Percentiles rank a stretch among this genome's conserved stretches.
Conservation (phyloP, 2,329 filamentous ascomycete genomes). For the Gnomoniopsis sp. region DNA sequence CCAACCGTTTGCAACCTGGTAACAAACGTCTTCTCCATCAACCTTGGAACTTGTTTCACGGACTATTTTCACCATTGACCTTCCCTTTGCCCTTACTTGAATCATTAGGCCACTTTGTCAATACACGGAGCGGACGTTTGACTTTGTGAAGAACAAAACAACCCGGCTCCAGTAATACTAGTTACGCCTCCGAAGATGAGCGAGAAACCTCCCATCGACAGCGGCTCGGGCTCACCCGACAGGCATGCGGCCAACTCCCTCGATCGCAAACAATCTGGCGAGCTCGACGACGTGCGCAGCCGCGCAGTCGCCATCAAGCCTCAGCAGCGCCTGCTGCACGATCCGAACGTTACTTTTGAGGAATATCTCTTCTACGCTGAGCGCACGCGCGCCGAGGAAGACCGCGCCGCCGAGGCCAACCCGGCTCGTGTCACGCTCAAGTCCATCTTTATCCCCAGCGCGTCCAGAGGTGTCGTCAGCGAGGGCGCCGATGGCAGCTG, state of each 20-base stretch:
- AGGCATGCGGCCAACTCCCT: neutral
- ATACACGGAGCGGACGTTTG: too few relatives aligned
- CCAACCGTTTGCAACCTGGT: too few relatives aligned
- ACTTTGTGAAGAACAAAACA: neutral
- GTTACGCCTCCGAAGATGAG: neutral
- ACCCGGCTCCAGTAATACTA: neutral
- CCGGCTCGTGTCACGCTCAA: constrained; percentile 2
- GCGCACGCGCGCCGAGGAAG: constrained; percentile 11
- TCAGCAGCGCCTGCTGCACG: constrained; percentile 14
- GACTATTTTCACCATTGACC: too few relatives aligned
- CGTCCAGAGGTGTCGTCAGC: neutral
- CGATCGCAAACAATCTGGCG: neutral
- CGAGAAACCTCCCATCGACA: neutral
- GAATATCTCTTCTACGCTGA: constrained; percentile 19
- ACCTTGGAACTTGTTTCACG: too few relatives aligned
- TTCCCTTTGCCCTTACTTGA: too few relatives aligned
- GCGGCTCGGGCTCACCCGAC: neutral
- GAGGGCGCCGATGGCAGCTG: constrained; percentile 5
- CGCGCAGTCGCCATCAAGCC: constrained; percentile 5
- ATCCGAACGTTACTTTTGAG: constrained; percentile 13
- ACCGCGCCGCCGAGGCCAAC: neutral
- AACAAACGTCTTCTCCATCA: too few relatives aligned
- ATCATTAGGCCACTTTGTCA: too few relatives aligned
- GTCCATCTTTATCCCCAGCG: constrained; percentile 12
- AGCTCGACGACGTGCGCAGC: constrained; percentile 1